These are phyloP conservation scores for Aspergillus eucalypticola DNA, from an alignment of 2,329 filamentous ascomycete genomes.

Conservation along the genomic window DNA sequence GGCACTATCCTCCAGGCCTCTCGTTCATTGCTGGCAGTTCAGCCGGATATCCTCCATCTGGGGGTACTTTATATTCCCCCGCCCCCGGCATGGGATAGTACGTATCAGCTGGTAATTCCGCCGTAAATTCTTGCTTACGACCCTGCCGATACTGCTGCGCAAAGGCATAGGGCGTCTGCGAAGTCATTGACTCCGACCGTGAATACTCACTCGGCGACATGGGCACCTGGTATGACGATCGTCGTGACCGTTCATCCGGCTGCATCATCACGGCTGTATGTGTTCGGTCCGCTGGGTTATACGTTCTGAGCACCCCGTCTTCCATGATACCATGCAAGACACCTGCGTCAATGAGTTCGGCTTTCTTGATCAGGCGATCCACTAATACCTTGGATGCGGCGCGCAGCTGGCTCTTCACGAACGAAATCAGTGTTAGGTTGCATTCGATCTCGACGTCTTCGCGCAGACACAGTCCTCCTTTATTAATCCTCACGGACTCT, in stretches of 20 bases:
- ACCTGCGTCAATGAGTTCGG: constrained; percentile 41
- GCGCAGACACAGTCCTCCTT: constrained; percentile 74
- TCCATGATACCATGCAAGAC: constrained; percentile 6
- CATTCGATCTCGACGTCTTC: constrained; percentile 84
- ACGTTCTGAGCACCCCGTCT: constrained; percentile 9
- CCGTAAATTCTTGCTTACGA: background rate
- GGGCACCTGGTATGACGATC: constrained; percentile 1
- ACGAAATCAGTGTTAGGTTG: constrained; percentile 71
- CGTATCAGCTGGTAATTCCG: constrained; percentile 3
- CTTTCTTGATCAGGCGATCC: constrained; percentile 59
- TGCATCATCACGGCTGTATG: background rate
- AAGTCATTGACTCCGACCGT: background rate
- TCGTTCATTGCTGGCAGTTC: background rate
- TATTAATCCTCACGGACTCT: constrained; percentile 29
- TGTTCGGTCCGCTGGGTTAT: constrained; percentile 6
- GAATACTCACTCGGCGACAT: background rate
- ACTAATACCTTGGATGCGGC: constrained; percentile 73
- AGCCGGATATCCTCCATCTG: background rate
- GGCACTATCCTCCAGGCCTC: background rate
- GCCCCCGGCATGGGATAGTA: background rate
- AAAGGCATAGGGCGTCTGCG: background rate
- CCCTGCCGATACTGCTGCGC: background rate
- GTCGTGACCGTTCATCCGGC: background rate
- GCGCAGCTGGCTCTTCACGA: constrained; percentile 80
- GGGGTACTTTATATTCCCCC: background rate